Conservation (phyloP, 2,329 filamentous ascomycete genomes). For the Talaromyces sp. region DNA sequence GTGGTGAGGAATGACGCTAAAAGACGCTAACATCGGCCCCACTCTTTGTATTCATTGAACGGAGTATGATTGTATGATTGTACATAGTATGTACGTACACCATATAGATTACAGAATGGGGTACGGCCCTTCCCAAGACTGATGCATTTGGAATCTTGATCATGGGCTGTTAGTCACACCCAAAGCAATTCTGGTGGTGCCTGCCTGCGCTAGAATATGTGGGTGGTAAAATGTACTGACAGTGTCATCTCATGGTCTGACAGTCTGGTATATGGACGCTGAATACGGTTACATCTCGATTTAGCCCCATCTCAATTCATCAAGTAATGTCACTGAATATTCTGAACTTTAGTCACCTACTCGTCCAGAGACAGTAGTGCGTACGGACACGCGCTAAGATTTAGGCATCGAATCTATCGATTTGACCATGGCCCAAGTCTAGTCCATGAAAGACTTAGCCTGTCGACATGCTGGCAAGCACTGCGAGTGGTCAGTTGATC, state of each 20-base stretch:
- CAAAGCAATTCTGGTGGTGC: neutral
- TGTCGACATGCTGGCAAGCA: neutral
- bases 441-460: neutral
- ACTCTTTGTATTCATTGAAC: neutral
- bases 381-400: neutral
- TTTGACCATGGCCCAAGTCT: slow-evolving; percentile 1
- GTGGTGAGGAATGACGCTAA: slow-evolving; percentile 7
- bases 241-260: neutral
- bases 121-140: no score
- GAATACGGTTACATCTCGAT: slow-evolving; percentile 3
- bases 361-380: neutral
- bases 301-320: neutral
- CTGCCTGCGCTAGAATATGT: neutral
- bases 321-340: neutral
- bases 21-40: slow-evolving; percentile 4
- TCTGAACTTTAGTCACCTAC: neutral
- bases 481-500: slow-evolving; percentile 9
- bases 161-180: neutral
- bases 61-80: neutral
- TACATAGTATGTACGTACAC: no score
- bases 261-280: neutral
- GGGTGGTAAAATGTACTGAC: neutral
- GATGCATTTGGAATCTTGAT: neutral
- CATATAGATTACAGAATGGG: no score
- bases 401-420: slow-evolving; percentile 4